Evolutionary conservation across 345 rosid species (phyloP).

Genomic region (Trapa bicornis): DNA sequence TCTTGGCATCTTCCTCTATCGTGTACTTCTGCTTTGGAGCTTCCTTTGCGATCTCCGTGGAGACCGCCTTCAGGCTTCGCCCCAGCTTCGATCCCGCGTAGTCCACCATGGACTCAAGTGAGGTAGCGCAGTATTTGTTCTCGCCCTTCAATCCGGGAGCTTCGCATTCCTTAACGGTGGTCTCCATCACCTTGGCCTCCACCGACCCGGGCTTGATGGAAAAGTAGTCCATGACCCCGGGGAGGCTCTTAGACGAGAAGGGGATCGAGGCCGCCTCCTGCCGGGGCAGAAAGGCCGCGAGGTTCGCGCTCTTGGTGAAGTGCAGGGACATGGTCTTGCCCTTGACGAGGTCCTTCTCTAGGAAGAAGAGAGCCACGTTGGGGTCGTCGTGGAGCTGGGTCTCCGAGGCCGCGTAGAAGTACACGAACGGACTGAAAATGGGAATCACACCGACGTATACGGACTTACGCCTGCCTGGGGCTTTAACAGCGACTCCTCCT

Average conservation of each 20-base stretch:
- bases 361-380: slow-evolving; percentile 58
- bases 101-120: slow-evolving; percentile 75
- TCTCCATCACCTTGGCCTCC: slow-evolving; percentile 55
- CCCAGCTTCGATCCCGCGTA: slow-evolving; percentile 61
- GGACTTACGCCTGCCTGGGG: slow-evolving; percentile 48
- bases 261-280: slow-evolving; percentile 45
- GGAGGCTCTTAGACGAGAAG: slow-evolving; percentile 49
- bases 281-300: slow-evolving; percentile 54
- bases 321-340: slow-evolving; percentile 44
- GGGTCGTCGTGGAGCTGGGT: slow-evolving; percentile 55
- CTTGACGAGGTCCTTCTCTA: slow-evolving; percentile 58
- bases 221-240: slow-evolving; percentile 35
- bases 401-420: slow-evolving; percentile 37
- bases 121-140: slow-evolving; percentile 69
- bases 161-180: slow-evolving; percentile 61
- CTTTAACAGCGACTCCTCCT: slow-evolving; percentile 44
- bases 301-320: slow-evolving; percentile 34
- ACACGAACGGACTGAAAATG: slow-evolving; percentile 21
- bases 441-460: slow-evolving; percentile 44
- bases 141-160: slow-evolving; percentile 50
- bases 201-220: slow-evolving; percentile 45
- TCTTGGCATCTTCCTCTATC: slow-evolving; percentile 28
- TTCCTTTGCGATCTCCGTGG: slow-evolving; percentile 47
- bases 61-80: slow-evolving; percentile 32
- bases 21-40: slow-evolving; percentile 32